Conservation (phyloP, 2,329 filamentous ascomycete genomes). For the Didymella sp. region DNA sequence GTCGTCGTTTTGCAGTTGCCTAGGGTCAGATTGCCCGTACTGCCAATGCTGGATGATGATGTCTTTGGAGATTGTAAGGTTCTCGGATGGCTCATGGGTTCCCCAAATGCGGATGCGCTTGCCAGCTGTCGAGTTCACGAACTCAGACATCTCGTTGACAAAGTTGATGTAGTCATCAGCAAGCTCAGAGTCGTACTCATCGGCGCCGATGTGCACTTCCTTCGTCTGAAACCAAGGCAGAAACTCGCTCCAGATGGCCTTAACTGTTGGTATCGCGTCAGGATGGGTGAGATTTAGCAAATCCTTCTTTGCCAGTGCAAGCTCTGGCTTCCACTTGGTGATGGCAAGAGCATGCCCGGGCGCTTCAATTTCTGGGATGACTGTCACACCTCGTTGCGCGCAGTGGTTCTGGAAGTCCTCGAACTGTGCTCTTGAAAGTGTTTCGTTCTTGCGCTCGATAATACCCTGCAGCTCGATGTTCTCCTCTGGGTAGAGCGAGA, state of each 20-base stretch:
- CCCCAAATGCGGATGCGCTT: conserved; percentile 50
- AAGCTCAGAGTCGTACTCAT: conserved; percentile 47
- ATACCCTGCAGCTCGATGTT: conserved; percentile 44
- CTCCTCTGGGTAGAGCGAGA: conserved; percentile 50
- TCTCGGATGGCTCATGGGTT: conserved; percentile 54
- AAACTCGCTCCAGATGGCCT: conserved; percentile 49
- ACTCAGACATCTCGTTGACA: conserved; percentile 47
- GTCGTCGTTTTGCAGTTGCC: conserved; percentile 47
- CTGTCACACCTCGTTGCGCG: conserved; percentile 45
- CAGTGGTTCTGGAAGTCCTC: conserved; percentile 47
- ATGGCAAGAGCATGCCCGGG: conserved; percentile 49
- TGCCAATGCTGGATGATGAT: conserved; percentile 59
- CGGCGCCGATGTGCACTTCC: conserved; percentile 49
- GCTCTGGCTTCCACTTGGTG: conserved; percentile 51
- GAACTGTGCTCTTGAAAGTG: conserved; percentile 44
- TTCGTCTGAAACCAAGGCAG: conserved; percentile 50
- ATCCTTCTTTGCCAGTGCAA: conserved; percentile 47
- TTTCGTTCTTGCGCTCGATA: conserved; percentile 47
- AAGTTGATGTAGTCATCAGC: conserved; percentile 50
- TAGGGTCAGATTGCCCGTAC: conserved; percentile 57
- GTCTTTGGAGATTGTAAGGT: conserved; percentile 50
- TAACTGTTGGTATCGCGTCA: conserved; percentile 46
- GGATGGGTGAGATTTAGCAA: conserved; percentile 48
- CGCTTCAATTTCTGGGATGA: conserved; percentile 50
- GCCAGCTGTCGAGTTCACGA: conserved; percentile 39